phyloP scores from a whole-genome alignment of 805 yeast genomes.

The Saturnispora sekii region DNA sequence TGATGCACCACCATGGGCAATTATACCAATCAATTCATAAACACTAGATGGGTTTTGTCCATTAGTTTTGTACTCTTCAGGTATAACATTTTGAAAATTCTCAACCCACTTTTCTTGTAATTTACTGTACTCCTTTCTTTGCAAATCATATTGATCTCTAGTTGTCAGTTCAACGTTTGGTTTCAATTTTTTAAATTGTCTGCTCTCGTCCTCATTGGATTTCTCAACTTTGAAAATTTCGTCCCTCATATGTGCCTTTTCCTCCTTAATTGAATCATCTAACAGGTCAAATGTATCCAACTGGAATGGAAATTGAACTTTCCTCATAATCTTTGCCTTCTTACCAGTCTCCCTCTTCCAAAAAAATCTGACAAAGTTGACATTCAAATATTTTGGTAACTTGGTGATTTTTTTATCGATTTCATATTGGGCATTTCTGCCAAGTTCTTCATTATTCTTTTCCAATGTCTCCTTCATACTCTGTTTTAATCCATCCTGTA shows the following conservation, averaged over 20 bases:
- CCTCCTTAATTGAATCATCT: slow-evolving; percentile 62
- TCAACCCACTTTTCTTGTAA: slow-evolving; percentile 40
- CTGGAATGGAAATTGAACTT: slow-evolving; percentile 91
- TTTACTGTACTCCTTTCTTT: slow-evolving; percentile 38
- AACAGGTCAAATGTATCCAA: slow-evolving; percentile 80
- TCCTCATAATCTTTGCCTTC: slow-evolving; percentile 88
- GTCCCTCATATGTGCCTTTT: slow-evolving; percentile 66
- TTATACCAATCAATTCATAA: slow-evolving; percentile 71
- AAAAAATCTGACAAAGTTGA: slow-evolving; percentile 88
- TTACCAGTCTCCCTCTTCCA: slow-evolving; percentile 90
- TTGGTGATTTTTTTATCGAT: slow-evolving; percentile 53
- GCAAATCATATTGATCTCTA: slow-evolving; percentile 47
- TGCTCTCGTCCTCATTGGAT: slow-evolving; percentile 57
- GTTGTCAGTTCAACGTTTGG: slow-evolving; percentile 32
- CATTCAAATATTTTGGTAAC: slow-evolving; percentile 79
- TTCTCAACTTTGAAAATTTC: slow-evolving; percentile 67
- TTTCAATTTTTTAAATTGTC: slow-evolving; percentile 62
- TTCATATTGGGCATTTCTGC: slow-evolving; percentile 61
- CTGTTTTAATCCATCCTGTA: slow-evolving; percentile 72
- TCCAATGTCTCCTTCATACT: slow-evolving; percentile 71
- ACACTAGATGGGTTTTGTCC: slow-evolving; percentile 84
- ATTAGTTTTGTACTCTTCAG: slow-evolving; percentile 30
- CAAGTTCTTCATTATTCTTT: slow-evolving; percentile 63
- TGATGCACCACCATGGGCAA: slow-evolving; percentile 90
- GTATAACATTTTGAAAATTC: slow-evolving; percentile 34